phyloP scores from a whole-genome alignment of 768 basidiomycete species.

The Calocybe cyanea region DNA sequence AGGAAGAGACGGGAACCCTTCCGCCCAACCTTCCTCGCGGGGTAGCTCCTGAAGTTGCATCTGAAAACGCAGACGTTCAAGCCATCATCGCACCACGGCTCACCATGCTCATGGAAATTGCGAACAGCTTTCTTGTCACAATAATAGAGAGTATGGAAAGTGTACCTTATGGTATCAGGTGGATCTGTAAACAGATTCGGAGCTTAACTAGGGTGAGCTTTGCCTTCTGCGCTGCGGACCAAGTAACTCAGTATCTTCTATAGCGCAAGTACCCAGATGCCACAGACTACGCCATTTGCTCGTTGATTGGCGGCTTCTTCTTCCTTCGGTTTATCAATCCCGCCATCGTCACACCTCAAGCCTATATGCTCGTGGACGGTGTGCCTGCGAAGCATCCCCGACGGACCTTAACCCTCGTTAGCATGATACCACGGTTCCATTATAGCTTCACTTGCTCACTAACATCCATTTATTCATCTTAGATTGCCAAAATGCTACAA shows the following conservation, averaged over 20 bases:
- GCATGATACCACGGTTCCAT: constrained; percentile 1
- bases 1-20: constrained; percentile 91
- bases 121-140: constrained; percentile 93
- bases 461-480: constrained; percentile 4
- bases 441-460: constrained; percentile 3
- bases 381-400: constrained; percentile 97
- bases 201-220: constrained; percentile 87
- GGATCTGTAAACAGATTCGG: constrained; percentile 99
- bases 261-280: constrained; percentile 99
- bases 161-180: constrained; percentile 97
- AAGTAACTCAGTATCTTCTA: neutral
- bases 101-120: constrained; percentile 99
- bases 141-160: constrained; percentile 99
- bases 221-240: constrained; percentile 3
- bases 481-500: constrained; percentile 99
- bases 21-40: constrained; percentile 90
- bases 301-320: constrained; percentile 98
- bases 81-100: constrained; percentile 96
- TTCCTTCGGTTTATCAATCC: constrained; percentile 99
- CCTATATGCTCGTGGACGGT: constrained; percentile 98
- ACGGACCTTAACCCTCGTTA: constrained; percentile 84
- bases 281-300: constrained; percentile 97
- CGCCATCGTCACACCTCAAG: constrained; percentile 97
- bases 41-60: constrained; percentile 91
- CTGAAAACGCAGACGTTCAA: constrained; percentile 93